phyloP scores from a whole-genome alignment of 306 rosid species.

The Parietaria judaica region DNA sequence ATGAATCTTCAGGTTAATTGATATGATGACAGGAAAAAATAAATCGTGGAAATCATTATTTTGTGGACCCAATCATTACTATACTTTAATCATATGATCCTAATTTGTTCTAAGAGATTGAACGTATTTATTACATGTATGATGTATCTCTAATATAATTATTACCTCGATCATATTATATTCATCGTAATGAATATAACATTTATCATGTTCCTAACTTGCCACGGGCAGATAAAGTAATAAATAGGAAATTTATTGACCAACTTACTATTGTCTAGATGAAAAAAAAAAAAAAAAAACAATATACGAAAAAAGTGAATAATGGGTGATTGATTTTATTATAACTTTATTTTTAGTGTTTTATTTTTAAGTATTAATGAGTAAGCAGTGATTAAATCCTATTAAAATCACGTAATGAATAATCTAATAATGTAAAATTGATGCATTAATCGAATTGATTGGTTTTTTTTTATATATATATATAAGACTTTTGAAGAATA shows the following conservation, averaged over 20 bases:
- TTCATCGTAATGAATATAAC: constrained; percentile 1
- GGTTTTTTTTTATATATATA: no score
- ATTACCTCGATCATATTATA: neutral
- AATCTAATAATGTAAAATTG: no score
- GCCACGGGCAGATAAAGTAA: constrained; percentile 11
- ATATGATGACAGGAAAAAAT: constrained; percentile 15
- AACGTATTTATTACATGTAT: constrained; percentile 5
- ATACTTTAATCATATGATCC: constrained; percentile 12
- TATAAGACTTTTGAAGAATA: no score
- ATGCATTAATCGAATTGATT: no score
- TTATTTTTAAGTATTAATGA: no score
- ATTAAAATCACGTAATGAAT: no score
- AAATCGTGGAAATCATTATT: neutral
- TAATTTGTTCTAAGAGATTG: neutral
- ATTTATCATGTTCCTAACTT: constrained; percentile 15
- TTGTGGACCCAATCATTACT: constrained; percentile 23
- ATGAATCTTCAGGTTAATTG: constrained; percentile 21
- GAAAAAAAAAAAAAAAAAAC: neutral
- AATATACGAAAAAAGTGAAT: neutral
- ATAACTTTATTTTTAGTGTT: no score
- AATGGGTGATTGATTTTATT: neutral
- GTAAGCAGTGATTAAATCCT: no score
- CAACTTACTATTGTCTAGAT: neutral
- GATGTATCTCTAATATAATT: neutral
- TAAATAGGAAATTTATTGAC: constrained; percentile 15